phyloP scores from a whole-genome alignment of 305 asterid genomes.

The Nicotiana rustica region DNA sequence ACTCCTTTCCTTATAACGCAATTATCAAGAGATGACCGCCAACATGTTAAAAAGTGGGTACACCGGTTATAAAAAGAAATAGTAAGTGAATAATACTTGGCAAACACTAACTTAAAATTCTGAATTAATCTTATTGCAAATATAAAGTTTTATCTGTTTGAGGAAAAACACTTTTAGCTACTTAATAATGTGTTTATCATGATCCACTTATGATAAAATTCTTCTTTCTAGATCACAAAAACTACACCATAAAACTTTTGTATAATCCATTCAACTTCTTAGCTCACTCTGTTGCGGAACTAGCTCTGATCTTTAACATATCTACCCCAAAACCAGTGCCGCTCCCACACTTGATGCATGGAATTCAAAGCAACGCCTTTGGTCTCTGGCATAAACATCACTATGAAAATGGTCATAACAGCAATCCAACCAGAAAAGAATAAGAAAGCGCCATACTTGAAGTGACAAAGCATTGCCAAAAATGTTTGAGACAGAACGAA shows the following conservation, averaged over 20 bases:
- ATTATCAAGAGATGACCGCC: too few relatives aligned
- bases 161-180: too few relatives aligned
- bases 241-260: neutral
- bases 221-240: neutral
- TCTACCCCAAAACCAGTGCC: constrained; percentile 41
- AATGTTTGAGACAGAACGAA: constrained; percentile 35
- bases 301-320: constrained; percentile 19
- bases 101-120: too few relatives aligned
- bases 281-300: neutral
- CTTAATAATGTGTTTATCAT: too few relatives aligned
- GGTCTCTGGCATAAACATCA: constrained; percentile 37
- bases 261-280: neutral
- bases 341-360: constrained; percentile 37
- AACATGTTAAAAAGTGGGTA: too few relatives aligned
- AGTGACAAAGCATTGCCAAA: constrained; percentile 37
- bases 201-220: too few relatives aligned
- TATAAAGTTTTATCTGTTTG: too few relatives aligned
- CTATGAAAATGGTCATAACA: constrained; percentile 35
- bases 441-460: constrained; percentile 40
- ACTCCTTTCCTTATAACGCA: too few relatives aligned
- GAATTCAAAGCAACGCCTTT: constrained; percentile 35
- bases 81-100: too few relatives aligned
- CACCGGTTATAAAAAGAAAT: too few relatives aligned
- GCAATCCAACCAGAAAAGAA: constrained; percentile 38
- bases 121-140: too few relatives aligned